Conservation (phyloP, 2,329 filamentous ascomycete species). For the Colletotrichum orchidophilum region DNA sequence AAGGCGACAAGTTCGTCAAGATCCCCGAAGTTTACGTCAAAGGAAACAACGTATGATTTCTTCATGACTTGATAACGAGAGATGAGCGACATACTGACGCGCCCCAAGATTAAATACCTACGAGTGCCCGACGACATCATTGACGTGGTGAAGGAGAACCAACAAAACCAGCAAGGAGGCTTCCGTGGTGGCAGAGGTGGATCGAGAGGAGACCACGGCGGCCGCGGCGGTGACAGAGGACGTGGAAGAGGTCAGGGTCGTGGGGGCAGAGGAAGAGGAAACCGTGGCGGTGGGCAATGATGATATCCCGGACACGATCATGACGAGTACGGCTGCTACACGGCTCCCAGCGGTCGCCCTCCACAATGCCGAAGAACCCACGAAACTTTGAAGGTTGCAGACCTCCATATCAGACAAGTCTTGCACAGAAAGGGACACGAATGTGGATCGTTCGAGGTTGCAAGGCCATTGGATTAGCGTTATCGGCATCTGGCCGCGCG, state of each 20-base stretch:
- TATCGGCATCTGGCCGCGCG: neutral
- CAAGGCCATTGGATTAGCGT: neutral
- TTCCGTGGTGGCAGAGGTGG: constrained; percentile 74
- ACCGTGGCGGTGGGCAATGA: constrained; percentile 30
- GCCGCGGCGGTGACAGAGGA: constrained; percentile 65
- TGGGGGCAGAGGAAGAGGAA: constrained; percentile 26
- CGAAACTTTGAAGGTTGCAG: neutral
- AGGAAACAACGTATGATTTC: constrained; percentile 85
- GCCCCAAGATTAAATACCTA: constrained; percentile 92
- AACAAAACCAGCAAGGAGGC: constrained; percentile 73
- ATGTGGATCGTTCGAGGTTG: neutral
- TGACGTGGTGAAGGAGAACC: constrained; percentile 91
- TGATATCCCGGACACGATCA: neutral
- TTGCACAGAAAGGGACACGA: neutral
- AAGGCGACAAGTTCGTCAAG: constrained; percentile 93
- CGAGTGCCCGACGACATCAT: constrained; percentile 97
- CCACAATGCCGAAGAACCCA: neutral
- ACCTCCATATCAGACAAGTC: neutral
- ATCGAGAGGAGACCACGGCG: constrained; percentile 66
- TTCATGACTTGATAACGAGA: neutral
- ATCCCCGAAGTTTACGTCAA: constrained; percentile 95
- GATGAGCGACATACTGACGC: constrained; percentile 34
- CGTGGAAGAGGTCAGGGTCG: constrained; percentile 62
- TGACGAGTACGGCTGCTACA: constrained; percentile 1
- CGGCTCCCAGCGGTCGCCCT: neutral